Base-by-base conservation (phyloP, 1,284 basidiomycete species). In the Marasmius oreades region DNA sequence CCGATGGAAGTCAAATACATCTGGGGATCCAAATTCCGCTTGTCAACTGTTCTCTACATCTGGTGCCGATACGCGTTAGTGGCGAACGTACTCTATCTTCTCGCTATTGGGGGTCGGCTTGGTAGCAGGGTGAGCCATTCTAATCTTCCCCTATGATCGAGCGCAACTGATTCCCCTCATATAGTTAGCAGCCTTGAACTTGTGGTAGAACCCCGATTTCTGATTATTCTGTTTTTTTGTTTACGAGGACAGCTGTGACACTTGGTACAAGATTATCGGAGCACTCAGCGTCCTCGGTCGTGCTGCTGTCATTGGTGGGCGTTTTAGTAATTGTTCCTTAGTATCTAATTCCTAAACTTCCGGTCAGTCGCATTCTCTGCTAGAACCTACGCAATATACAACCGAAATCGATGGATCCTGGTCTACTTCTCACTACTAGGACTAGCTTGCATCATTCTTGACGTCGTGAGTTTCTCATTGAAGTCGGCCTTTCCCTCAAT, bases 1-100 rank as follows among this genome's bases (percentile, higher is more conserved):
- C 64, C 64, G 0, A 57, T 59, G 48, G 73, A 75, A 58, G 63
- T 73, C 26, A 61, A 65, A 43, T 72, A 70, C 57, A 65, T 75
- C 44, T 75, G 73, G 73, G 46, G 59, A 23, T 43, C 60, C 31
- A 66, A 63, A 57, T 67, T 68, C 24, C 64, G 64, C 11, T 22
- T 68, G 0, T 71, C 70, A 4, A 71, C 72, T 3, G 55, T 66
- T 5, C 66, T 75, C 47, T 75, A 74, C 61, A 57, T 73, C 12
- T 61, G 67, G n/a, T 73, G 70, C 58, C 72, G 73, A 18, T 74
- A 73, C 51, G 70, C 73, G 1, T 55, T 75, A 34, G 44, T 71
- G 1, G 67, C 69, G 2, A 75, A 75, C 55, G 62, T 72, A 3
- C 58, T 74, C 0, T 75, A 70, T 51, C 56, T 70, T 0, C 62